These are phyloP conservation scores for Saccharomyces uvarum DNA, from an alignment of 1,139 yeast genomes.

Conservation along the genomic window DNA sequence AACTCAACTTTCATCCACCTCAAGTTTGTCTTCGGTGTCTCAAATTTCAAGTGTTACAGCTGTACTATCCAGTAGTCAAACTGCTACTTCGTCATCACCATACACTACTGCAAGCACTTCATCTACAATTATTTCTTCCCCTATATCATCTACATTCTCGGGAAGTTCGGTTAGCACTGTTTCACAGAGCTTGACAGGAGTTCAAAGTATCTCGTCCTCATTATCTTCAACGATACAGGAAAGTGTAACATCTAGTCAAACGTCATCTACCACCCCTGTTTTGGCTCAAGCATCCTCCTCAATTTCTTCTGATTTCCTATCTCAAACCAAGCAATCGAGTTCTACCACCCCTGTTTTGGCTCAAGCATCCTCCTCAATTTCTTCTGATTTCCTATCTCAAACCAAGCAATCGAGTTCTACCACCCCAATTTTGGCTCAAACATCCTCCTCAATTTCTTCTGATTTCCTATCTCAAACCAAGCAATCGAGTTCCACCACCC, in stretches of 20 bases:
- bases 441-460: no score
- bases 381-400: not conserved
- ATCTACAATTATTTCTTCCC: constrained; percentile 4
- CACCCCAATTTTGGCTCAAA: not conserved
- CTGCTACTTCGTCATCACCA: constrained; percentile 7
- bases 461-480: no score
- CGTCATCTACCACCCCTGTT: not conserved
- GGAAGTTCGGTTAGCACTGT: not conserved
- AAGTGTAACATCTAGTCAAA: not conserved
- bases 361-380: not conserved
- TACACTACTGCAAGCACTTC: constrained; percentile 2
- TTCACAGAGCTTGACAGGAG: not conserved
- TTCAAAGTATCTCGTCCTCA: constrained; percentile 3
- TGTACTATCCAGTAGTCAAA: not conserved
- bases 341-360: not conserved
- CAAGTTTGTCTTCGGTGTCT: not conserved
- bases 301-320: no score
- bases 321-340: no score
- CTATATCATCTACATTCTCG: constrained; percentile 2
- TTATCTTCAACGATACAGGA: constrained; percentile 10
- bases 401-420: not conserved
- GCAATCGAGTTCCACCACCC: not conserved
- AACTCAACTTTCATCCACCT: not conserved
- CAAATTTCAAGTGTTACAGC: not conserved
- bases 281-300: no score